These are phyloP conservation scores for Inonotus hispidus DNA, from an alignment of 1,284 basidiomycete genomes.

Conservation along the genomic window DNA sequence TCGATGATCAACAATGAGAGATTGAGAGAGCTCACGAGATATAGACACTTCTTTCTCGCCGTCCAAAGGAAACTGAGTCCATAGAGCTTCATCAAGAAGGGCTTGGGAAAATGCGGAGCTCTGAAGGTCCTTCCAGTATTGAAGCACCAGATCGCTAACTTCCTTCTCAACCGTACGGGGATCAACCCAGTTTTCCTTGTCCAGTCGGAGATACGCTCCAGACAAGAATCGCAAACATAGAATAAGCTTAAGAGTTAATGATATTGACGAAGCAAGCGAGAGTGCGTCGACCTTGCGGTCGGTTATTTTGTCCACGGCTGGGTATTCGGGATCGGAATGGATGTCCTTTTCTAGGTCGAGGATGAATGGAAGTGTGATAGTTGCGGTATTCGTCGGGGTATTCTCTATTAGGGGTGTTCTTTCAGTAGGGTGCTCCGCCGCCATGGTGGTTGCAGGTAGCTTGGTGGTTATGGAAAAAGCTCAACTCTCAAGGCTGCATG, in stretches of 20 bases:
- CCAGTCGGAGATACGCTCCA: background rate
- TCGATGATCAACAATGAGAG: background rate
- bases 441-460: background rate
- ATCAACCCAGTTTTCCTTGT: background rate
- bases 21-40: constrained; percentile 5
- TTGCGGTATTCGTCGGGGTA: background rate
- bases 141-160: background rate
- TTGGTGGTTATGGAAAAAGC: background rate
- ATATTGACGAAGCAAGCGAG: background rate
- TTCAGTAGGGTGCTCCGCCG: constrained; percentile 8
- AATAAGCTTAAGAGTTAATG: constrained; percentile 1
- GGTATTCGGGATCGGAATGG: background rate
- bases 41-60: background rate
- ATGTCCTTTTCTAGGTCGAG: constrained; percentile 1
- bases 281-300: background rate
- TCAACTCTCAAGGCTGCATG: too few species aligned
- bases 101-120: background rate
- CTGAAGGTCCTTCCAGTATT: constrained; percentile 6
- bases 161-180: background rate
- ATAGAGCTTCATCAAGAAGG: constrained; percentile 1
- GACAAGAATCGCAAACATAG: constrained; percentile 8
- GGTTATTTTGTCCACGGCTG: background rate
- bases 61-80: constrained; percentile 8
- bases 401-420: constrained; percentile 14
- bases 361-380: background rate